Evolutionary conservation across 2,329 filamentous ascomycete species (phyloP), one percentile per base, ranked within the genome.

Genomic region (Chaetomium sp.): DNA sequence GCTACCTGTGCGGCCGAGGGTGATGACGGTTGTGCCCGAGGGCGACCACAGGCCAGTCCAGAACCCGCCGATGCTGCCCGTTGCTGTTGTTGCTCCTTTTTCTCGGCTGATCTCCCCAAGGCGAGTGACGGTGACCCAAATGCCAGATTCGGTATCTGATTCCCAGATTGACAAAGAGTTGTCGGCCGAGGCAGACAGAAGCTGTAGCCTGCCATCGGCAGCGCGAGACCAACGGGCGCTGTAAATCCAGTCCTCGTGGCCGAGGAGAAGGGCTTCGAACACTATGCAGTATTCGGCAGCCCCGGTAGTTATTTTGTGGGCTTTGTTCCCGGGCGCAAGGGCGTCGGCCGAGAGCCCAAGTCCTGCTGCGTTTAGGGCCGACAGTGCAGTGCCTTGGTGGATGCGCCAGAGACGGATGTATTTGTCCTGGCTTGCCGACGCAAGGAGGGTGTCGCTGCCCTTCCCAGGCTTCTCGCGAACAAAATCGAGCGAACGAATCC

Each of bases 211-310:
- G 21, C 75, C 78, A 57, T 76, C 47, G 19, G 63, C 59, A 1
- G 51, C 80, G 75, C 7, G 82, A 65, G 85, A 84, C 93, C 93
- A 97, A 62, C 83, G 82, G 1, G 91, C 89, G 63, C 91, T 96
- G 77, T 97, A 98, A 64, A 99, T 94, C 95, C 95, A 99, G 73
- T 99, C 95, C 74, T 99, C 95, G 74, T 99, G 95, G 9, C 95
- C 95, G 2, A 99, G 85, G 6, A 99, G 84, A 2, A 99, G 81
- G 1, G 95, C 95, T 76, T 99, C 95, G 70, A 99, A 98, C 0
- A 93, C 96, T 63, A 97, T 83, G 7, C 90, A 91, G 76, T 91
- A 94, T 69, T 89, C 88, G 4, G 80, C 81, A 0, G 78, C 81
- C 0, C 78, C 80, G 2, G 85, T 82, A 50, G 85, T 84, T 65